These are phyloP conservation scores for Camelina laxa DNA, from an alignment of 345 rosid genomes.

Conservation along the genomic window DNA sequence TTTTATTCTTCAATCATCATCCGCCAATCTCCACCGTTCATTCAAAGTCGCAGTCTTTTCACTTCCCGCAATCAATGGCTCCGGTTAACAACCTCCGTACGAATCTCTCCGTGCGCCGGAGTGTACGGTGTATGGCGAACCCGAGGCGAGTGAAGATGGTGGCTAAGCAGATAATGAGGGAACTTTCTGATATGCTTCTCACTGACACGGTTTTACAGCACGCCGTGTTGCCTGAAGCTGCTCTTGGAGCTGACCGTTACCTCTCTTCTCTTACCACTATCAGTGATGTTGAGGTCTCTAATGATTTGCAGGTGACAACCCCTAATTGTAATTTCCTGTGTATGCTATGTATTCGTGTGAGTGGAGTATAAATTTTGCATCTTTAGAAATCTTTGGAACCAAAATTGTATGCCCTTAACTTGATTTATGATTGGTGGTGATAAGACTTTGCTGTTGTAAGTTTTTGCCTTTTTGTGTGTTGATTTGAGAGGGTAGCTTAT, in stretches of 20 bases:
- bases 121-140: constrained; percentile 82
- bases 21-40: constrained; percentile 40
- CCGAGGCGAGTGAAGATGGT: constrained; percentile 93
- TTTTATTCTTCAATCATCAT: constrained; percentile 16
- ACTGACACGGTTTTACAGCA: constrained; percentile 81
- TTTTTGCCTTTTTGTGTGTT: background rate
- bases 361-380: constrained; percentile 12
- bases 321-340: background rate
- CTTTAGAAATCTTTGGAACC: constrained; percentile 9
- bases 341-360: background rate
- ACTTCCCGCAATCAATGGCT: constrained; percentile 39
- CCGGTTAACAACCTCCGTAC: constrained; percentile 42
- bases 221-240: constrained; percentile 84
- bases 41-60: constrained; percentile 40
- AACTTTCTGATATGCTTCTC: constrained; percentile 88
- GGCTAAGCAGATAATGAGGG: constrained; percentile 85
- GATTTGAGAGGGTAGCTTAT: background rate
- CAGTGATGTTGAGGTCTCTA: constrained; percentile 82
- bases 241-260: constrained; percentile 84
- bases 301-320: constrained; percentile 71
- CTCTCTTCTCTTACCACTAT: constrained; percentile 89
- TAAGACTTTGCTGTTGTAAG: constrained; percentile 1
- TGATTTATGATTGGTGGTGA: background rate
- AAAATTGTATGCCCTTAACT: background rate
- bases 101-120: constrained; percentile 33